Conservation (phyloP, 768 basidiomycete species). For the Suillus fuscotomentosus region DNA sequence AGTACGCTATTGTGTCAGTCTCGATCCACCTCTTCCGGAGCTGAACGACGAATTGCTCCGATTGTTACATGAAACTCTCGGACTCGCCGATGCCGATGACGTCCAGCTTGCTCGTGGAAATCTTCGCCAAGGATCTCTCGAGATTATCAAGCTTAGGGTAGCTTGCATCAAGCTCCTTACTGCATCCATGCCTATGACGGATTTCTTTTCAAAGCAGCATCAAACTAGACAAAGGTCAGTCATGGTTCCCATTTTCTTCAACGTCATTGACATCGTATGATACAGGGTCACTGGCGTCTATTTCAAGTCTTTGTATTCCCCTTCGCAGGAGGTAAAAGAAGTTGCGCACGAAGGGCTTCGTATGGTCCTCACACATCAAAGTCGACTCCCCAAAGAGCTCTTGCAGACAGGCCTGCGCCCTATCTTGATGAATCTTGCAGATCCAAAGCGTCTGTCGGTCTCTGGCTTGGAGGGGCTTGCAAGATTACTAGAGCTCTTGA, state of each 20-base stretch:
- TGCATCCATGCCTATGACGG: conserved; percentile 91
- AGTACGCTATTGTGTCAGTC: conserved; percentile 87
- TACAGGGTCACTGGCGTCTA: conserved; percentile 89
- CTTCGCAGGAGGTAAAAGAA: conserved; percentile 87
- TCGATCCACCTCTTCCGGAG: conserved; percentile 88
- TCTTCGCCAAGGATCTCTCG: conserved; percentile 73
- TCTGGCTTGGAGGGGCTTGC: conserved; percentile 92
- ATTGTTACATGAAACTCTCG: conserved; percentile 89
- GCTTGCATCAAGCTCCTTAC: conserved; percentile 92
- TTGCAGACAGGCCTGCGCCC: conserved; percentile 94
- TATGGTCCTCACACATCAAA: conserved; percentile 86
- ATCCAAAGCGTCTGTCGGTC: conserved; percentile 91
- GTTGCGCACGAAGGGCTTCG: conserved; percentile 92
- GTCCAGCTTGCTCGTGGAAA: conserved; percentile 72
- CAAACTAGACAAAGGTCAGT: conserved; percentile 81
- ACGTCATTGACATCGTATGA: conserved; percentile 2
- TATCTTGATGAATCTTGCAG: conserved; percentile 96
- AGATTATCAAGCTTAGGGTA: conserved; percentile 87
- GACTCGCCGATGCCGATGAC: conserved; percentile 95
- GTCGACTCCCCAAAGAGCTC: conserved; percentile 90
- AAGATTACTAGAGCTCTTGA: conserved; percentile 87
- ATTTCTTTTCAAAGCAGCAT: conserved; percentile 85
- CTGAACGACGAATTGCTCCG: conserved; percentile 91
- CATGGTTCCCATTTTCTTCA: neutral
- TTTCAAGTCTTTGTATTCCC: conserved; percentile 97